phyloP scores from a whole-genome alignment of 116 monocot species.

The Zostera marina region DNA sequence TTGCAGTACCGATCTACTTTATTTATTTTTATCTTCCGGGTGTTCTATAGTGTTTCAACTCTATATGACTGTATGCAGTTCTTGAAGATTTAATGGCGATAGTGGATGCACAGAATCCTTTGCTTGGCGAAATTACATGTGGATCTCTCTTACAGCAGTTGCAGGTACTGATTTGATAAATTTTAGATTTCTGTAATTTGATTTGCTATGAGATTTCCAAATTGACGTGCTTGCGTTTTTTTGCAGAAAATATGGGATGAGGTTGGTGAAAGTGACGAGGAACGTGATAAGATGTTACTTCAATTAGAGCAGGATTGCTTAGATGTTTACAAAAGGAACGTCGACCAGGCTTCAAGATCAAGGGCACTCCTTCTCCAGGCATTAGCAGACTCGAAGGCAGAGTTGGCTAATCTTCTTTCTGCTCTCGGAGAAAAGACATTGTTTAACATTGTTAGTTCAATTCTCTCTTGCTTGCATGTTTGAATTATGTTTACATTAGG shows the following conservation, averaged over 20 bases:
- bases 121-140: constrained; percentile 51
- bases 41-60: not conserved
- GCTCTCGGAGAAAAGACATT: constrained; percentile 46
- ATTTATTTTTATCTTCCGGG: no score
- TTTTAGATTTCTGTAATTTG: not conserved
- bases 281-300: constrained; percentile 35
- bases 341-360: constrained; percentile 36
- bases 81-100: not conserved
- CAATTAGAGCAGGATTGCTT: constrained; percentile 55
- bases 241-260: constrained; percentile 62
- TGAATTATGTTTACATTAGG: not conserved
- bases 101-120: constrained; percentile 14
- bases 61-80: not conserved
- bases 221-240: constrained; percentile 4
- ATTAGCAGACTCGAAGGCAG: constrained; percentile 55
- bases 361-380: constrained; percentile 41
- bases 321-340: constrained; percentile 58
- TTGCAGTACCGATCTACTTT: not conserved
- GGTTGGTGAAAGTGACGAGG: constrained; percentile 48
- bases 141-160: constrained; percentile 70
- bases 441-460: constrained; percentile 31
- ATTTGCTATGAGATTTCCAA: not conserved
- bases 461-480: not conserved
- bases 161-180: constrained; percentile 27
- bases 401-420: constrained; percentile 18